These are phyloP conservation scores for Lunasporangiospora selenospora DNA, from an alignment of 192 early-diverging fungal species.

Conservation along the genomic window DNA sequence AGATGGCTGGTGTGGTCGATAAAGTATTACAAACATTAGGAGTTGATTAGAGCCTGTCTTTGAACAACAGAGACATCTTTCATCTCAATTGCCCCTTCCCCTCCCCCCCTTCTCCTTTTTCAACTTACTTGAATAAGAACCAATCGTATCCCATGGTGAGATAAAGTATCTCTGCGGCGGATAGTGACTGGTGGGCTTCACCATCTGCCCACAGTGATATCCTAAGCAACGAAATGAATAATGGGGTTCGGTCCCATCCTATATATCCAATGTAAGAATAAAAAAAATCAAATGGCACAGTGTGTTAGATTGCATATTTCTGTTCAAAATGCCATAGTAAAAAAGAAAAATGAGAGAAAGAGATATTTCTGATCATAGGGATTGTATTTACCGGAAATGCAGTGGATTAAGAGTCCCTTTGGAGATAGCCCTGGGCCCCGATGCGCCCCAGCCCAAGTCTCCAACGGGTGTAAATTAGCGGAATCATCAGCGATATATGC, in stretches of 20 bases:
- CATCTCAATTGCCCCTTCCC: too few species aligned
- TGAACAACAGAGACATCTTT: too few species aligned
- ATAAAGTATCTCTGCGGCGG: slow-evolving; percentile 48
- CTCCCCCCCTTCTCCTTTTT: too few species aligned
- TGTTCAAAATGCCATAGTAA: background rate
- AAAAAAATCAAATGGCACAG: background rate
- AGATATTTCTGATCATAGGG: too few species aligned
- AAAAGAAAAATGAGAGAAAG: too few species aligned
- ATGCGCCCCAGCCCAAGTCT: background rate
- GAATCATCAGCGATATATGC: slow-evolving; percentile 43
- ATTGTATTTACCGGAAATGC: slow-evolving; percentile 25
- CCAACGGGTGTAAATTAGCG: background rate
- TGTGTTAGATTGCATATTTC: background rate
- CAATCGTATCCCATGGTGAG: slow-evolving; percentile 49
- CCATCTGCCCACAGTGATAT: slow-evolving; percentile 49
- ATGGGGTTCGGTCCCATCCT: slow-evolving; percentile 49
- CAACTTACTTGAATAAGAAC: slow-evolving; percentile 45
- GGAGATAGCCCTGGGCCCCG: background rate
- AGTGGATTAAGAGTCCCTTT: slow-evolving; percentile 37
- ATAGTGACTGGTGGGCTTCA: slow-evolving; percentile 39
- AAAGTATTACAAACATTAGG: too few species aligned
- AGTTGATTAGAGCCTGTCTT: too few species aligned
- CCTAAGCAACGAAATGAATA: slow-evolving; percentile 40
- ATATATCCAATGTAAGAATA: background rate
- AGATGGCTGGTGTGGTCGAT: slow-evolving; percentile 41